A percentile compares a stretch with the other conserved stretches of the same genome.
phyloP scores from a whole-genome alignment of 495 filamentous ascomycete genomes.

The Talaromyces liani region DNA sequence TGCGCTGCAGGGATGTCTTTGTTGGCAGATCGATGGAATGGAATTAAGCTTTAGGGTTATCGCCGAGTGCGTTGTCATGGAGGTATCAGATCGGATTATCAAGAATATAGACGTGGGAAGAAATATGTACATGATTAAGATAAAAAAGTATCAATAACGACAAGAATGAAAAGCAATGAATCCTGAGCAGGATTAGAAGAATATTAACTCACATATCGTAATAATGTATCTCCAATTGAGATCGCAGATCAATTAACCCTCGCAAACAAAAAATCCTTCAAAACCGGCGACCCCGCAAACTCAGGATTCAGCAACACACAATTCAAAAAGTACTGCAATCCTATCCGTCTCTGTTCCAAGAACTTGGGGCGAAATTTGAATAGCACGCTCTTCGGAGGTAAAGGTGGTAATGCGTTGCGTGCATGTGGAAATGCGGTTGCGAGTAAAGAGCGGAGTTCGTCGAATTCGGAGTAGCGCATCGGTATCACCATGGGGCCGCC shows the following conservation, averaged over 20 bases:
- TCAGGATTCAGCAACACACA: constrained; percentile 62
- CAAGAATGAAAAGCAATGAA: background rate
- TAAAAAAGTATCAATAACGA: background rate
- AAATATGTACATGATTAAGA: background rate
- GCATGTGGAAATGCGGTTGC: constrained; percentile 59
- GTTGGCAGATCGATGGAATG: background rate
- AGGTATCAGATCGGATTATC: background rate
- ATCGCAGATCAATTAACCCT: constrained; percentile 21
- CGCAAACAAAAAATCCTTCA: constrained; percentile 64
- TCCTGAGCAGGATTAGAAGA: background rate
- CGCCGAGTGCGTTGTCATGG: background rate
- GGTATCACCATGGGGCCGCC: constrained; percentile 53
- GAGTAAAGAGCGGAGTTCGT: constrained; percentile 51
- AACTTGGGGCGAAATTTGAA: constrained; percentile 63
- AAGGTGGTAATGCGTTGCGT: constrained; percentile 51
- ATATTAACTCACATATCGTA: background rate
- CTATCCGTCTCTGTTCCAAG: constrained; percentile 55
- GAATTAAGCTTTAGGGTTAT: background rate
- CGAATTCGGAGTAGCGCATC: constrained; percentile 71
- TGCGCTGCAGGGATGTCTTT: background rate
- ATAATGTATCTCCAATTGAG: no score
- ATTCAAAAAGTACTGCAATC: constrained; percentile 67
- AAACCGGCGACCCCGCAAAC: constrained; percentile 57
- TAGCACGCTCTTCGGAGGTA: constrained; percentile 62
- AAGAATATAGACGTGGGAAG: background rate